Conservation (phyloP, 768 basidiomycete species). For the Boletus rex-veris region DNA sequence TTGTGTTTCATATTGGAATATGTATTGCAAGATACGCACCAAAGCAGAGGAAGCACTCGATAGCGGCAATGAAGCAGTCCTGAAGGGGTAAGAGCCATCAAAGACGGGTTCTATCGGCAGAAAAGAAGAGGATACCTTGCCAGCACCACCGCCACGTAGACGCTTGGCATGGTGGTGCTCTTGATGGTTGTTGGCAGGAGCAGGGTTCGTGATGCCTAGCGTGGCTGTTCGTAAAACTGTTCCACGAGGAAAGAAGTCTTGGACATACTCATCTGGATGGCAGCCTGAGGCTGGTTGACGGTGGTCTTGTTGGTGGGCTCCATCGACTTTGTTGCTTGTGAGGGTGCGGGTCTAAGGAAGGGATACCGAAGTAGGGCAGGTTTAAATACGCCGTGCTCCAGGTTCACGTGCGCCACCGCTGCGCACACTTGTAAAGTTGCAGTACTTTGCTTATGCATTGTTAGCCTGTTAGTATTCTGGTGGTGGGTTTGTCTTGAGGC, state of each 20-base stretch:
- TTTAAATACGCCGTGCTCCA: conserved; percentile 15
- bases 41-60: conserved; percentile 72
- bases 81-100: conserved; percentile 22
- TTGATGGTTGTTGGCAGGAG: conserved; percentile 40
- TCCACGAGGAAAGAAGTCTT: background rate
- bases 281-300: conserved; percentile 55
- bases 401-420: background rate
- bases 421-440: background rate
- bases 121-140: conserved; percentile 40
- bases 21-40: conserved; percentile 39
- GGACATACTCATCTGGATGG: conserved; percentile 60
- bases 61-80: conserved; percentile 63
- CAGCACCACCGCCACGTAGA: conserved; percentile 70
- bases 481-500: no score
- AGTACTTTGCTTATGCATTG: no score
- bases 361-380: background rate
- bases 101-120: background rate
- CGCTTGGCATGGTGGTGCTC: conserved; percentile 47
- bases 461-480: no score
- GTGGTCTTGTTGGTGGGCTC: conserved; percentile 34
- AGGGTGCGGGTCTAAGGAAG: conserved; percentile 11
- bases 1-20: background rate
- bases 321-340: conserved; percentile 29
- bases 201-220: conserved; percentile 46
- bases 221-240: background rate